These are phyloP conservation scores for Aspergillus ustus DNA, from an alignment of 2,329 filamentous ascomycete species.

Conservation along the genomic window DNA sequence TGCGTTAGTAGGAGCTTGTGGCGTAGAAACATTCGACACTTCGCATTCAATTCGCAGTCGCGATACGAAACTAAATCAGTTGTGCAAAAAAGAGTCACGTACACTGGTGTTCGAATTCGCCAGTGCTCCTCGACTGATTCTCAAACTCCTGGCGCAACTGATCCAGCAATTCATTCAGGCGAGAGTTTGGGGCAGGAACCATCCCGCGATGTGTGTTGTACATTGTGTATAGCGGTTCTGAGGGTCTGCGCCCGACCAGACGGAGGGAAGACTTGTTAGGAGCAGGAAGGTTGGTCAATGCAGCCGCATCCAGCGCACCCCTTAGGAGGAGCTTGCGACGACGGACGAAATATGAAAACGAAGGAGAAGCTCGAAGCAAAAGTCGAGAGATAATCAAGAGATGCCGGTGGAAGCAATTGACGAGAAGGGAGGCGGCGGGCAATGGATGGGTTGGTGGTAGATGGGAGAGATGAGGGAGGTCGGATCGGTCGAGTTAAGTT, in stretches of 20 bases:
- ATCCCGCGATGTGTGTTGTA: constrained; percentile 86
- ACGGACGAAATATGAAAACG: constrained; percentile 8
- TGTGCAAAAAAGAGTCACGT: constrained; percentile 52
- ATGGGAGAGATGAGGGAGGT: constrained; percentile 13
- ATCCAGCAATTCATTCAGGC: constrained; percentile 89
- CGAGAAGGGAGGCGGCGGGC: background rate
- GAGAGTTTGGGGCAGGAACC: constrained; percentile 70
- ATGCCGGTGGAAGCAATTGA: background rate
- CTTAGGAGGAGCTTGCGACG: constrained; percentile 21
- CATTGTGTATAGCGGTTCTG: constrained; percentile 59
- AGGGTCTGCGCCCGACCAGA: constrained; percentile 14
- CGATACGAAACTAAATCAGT: background rate
- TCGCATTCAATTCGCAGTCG: background rate
- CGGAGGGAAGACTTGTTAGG: constrained; percentile 19
- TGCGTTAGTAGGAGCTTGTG: constrained; percentile 13
- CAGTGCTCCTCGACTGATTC: constrained; percentile 75
- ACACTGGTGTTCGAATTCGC: constrained; percentile 93
- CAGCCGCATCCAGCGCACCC: constrained; percentile 31
- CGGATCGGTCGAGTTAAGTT: constrained; percentile 19
- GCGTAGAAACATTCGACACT: background rate
- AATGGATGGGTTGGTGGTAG: constrained; percentile 5
- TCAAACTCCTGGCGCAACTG: constrained; percentile 92
- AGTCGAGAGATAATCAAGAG: background rate
- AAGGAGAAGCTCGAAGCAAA: background rate
- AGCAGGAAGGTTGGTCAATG: constrained; percentile 24